These are phyloP conservation scores for Neurospora hispaniola DNA, from an alignment of 495 filamentous ascomycete genomes.

Conservation along the genomic window DNA sequence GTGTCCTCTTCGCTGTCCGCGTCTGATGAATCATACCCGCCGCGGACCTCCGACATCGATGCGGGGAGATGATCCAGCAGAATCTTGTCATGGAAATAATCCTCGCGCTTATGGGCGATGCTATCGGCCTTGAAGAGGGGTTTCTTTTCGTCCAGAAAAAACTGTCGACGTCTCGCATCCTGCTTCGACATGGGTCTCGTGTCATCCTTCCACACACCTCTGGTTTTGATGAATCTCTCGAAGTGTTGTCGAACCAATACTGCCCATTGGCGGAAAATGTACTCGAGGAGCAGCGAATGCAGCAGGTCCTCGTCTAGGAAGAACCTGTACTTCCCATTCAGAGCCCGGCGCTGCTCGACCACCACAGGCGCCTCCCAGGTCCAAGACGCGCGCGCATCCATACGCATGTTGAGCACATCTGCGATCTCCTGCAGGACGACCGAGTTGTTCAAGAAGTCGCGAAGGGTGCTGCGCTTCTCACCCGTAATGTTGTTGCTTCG, in stretches of 20 bases:
- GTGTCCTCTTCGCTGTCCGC: conserved; percentile 11
- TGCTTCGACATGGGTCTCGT: conserved; percentile 11
- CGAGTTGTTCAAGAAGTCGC: conserved; percentile 48
- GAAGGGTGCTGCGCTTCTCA: conserved; percentile 46
- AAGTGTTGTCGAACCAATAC: conserved; percentile 5
- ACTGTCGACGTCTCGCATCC: conserved; percentile 12
- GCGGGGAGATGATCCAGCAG: conserved; percentile 40
- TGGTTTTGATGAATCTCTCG: conserved; percentile 38
- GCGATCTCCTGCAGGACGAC: conserved; percentile 50
- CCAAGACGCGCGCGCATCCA: conserved; percentile 48
- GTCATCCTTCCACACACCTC: conserved; percentile 26
- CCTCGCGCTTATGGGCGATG: conserved; percentile 3
- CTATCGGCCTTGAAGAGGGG: background rate
- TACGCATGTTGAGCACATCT: conserved; percentile 60
- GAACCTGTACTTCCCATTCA: conserved; percentile 60
- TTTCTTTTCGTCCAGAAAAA: conserved; percentile 7
- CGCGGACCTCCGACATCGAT: conserved; percentile 22
- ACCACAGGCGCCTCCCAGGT: conserved; percentile 34
- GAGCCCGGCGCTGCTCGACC: conserved; percentile 38
- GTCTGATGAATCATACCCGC: conserved; percentile 8
- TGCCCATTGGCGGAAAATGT: conserved; percentile 38
- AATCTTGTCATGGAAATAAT: conserved; percentile 18
- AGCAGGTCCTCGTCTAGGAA: conserved; percentile 60
- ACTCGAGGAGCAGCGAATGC: conserved; percentile 53
- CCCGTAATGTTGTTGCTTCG: conserved; percentile 47